These are phyloP conservation scores for Syncephalis plumigaleata DNA, from an alignment of 371 early-diverging fungal genomes.

Conservation along the genomic window DNA sequence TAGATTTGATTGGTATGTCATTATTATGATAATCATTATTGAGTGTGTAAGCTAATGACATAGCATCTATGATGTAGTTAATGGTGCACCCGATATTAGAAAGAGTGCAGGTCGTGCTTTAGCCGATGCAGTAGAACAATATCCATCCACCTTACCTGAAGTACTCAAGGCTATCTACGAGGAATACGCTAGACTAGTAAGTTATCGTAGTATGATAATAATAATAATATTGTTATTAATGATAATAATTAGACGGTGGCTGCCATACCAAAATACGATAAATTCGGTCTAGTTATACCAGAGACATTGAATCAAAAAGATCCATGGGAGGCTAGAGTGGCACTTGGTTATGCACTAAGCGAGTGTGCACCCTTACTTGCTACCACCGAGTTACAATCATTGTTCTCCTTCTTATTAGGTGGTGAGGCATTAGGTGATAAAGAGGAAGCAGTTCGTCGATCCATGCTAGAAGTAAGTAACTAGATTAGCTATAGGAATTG, in stretches of 20 bases:
- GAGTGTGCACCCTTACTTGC: conserved; percentile 46
- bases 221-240: not conserved
- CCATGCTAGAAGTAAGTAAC: conserved; percentile 58
- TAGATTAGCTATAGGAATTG: conserved; percentile 20
- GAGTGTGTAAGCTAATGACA: too few species aligned
- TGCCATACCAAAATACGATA: conserved; percentile 77
- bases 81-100: conserved; percentile 41
- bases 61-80: conserved; percentile 15
- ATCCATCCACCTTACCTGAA: conserved; percentile 24
- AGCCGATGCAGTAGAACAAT: conserved; percentile 32
- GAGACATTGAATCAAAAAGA: conserved; percentile 67
- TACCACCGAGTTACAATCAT: conserved; percentile 22
- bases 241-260: conserved; percentile 29
- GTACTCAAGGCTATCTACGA: conserved; percentile 29
- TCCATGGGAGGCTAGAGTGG: conserved; percentile 63
- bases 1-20: conserved; percentile 14
- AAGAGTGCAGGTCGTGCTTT: conserved; percentile 52
- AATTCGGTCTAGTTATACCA: conserved; percentile 75
- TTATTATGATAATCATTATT: too few species aligned
- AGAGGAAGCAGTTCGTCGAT: conserved; percentile 52
- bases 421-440: conserved; percentile 79
- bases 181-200: conserved; percentile 21
- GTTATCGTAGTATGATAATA: not conserved
- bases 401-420: conserved; percentile 65
- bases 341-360: conserved; percentile 58